Evolutionary conservation across 352 stramenopile species (phyloP).

Genomic region (Blastocystis sp.): DNA sequence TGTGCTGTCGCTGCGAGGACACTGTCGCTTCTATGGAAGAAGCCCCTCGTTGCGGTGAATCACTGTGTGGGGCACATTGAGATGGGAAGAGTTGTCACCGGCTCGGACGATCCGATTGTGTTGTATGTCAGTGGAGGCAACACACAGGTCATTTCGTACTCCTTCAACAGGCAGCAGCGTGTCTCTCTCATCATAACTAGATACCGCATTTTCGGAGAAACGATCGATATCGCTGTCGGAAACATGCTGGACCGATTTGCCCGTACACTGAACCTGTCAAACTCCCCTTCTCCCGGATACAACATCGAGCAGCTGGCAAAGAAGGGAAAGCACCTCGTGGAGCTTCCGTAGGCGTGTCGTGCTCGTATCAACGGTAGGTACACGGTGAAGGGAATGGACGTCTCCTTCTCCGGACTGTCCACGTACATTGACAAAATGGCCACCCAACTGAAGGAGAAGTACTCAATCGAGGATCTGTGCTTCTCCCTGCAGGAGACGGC

Average conservation of each 20-base stretch:
- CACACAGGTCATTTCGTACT: conserved; percentile 85
- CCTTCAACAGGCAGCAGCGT: conserved; percentile 71
- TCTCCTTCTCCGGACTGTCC: conserved; percentile 94
- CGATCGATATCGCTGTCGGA: conserved; percentile 98
- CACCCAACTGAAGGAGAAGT: conserved; percentile 79
- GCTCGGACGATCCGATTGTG: conserved; percentile 88
- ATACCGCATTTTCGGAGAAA: conserved; percentile 99
- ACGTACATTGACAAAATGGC: conserved; percentile 91
- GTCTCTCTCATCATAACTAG: conserved; percentile 75
- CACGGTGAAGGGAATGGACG: conserved; percentile 90
- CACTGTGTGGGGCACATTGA: conserved; percentile 99
- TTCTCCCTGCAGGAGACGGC: conserved; percentile 98
- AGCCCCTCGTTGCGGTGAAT: conserved; percentile 94
- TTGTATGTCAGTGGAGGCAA: conserved; percentile 98
- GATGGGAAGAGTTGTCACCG: conserved; percentile 95
- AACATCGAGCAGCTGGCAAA: conserved; percentile 98
- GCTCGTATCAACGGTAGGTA: not conserved
- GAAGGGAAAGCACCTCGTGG: conserved; percentile 82
- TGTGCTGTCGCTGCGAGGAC: conserved; percentile 90
- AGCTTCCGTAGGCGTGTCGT: conserved; percentile 87
- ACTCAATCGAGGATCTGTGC: conserved; percentile 91
- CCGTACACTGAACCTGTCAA: conserved; percentile 89
- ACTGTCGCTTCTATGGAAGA: conserved; percentile 88
- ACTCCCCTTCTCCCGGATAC: conserved; percentile 95
- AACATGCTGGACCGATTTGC: conserved; percentile 98